Percentiles rank a stretch among this genome's conserved stretches.
Conservation (phyloP, 2,329 filamentous ascomycete genomes). For the Chaetomiaceae sp. region DNA sequence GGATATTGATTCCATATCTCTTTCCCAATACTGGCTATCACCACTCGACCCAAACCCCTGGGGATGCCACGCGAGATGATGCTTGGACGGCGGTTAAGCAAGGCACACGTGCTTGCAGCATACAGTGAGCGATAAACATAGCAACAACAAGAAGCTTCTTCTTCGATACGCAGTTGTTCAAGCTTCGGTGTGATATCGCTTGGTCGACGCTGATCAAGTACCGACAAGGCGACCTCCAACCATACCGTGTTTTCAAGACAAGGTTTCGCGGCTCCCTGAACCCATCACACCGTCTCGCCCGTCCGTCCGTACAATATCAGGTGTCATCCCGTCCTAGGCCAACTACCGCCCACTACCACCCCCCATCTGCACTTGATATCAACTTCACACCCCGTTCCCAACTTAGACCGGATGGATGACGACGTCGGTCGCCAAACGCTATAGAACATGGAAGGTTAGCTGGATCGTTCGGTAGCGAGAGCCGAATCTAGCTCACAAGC, state of each 20-base stretch:
- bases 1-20: no score
- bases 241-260: background rate
- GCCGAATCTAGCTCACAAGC: slow-evolving; percentile 6
- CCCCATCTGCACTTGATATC: slow-evolving; percentile 2
- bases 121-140: slow-evolving; percentile 15
- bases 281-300: background rate
- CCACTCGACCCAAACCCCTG: slow-evolving; percentile 7
- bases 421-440: background rate
- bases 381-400: background rate
- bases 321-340: background rate
- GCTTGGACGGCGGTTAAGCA: slow-evolving; percentile 16
- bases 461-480: slow-evolving; percentile 6
- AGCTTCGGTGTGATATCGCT: background rate
- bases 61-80: background rate
- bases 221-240: no score
- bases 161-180: background rate
- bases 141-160: slow-evolving; percentile 5
- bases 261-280: no score
- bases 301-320: no score
- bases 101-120: background rate
- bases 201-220: background rate
- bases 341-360: slow-evolving; percentile 10
- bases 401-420: slow-evolving; percentile 2
- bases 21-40: background rate
- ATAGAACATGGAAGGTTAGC: background rate